A percentile compares a stretch with the other conserved stretches of the same genome.
These are phyloP conservation scores for Hypoxylon fragiforme DNA, from an alignment of 495 filamentous ascomycete genomes.

Conservation along the genomic window DNA sequence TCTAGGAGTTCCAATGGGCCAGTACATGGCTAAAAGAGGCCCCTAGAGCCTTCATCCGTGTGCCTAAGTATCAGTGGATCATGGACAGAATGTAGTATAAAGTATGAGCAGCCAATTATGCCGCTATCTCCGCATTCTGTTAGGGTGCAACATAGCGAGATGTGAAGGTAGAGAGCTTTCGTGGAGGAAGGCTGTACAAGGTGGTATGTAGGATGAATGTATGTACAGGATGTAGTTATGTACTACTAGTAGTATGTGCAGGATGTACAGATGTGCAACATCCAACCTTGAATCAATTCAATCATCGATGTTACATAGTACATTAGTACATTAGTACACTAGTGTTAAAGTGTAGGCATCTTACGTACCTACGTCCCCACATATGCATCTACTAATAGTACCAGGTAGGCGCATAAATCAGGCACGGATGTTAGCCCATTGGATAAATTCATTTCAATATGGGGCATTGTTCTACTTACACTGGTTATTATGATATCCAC, in stretches of 20 bases:
- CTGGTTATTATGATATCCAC: too few species aligned
- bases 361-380: background rate
- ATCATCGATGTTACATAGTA: too few species aligned
- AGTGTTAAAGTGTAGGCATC: too few species aligned
- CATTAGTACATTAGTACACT: background rate
- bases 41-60: conserved; percentile 35
- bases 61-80: conserved; percentile 12
- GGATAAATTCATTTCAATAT: too few species aligned
- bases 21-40: conserved; percentile 77
- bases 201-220: background rate
- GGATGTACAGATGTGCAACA: too few species aligned
- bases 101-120: conserved; percentile 23
- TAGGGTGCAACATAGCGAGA: conserved; percentile 18
- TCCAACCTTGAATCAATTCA: too few species aligned
- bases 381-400: background rate
- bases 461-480: background rate
- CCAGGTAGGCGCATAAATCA: too few species aligned
- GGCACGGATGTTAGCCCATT: too few species aligned
- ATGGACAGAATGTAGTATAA: conserved; percentile 6
- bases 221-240: background rate
- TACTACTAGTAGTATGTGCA: background rate
- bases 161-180: conserved; percentile 14
- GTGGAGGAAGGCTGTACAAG: conserved; percentile 4
- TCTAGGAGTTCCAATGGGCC: conserved; percentile 88
- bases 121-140: conserved; percentile 18